These are phyloP conservation scores for sunflower (Helianthus annuus) DNA, from an alignment of 129 eudicot genomes.

Conservation along the genomic window DNA sequence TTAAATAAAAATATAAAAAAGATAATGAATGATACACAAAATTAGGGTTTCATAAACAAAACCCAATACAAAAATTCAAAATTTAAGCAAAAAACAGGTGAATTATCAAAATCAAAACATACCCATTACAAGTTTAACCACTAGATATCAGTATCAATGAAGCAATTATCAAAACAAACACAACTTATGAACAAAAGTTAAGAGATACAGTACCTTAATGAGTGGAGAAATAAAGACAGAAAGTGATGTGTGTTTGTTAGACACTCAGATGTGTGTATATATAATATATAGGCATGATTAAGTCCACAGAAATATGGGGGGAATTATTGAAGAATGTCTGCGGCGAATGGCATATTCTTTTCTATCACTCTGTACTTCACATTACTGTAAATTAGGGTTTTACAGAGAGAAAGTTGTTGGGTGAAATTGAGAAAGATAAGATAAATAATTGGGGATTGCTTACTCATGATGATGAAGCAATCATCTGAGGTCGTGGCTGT, in stretches of 20 bases:
- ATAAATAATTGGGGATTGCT: conserved; percentile 6
- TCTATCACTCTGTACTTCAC: not conserved
- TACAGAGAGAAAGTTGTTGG: conserved; percentile 25
- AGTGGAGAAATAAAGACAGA: conserved; percentile 15
- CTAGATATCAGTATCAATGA: not conserved
- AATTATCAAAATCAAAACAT: conserved; percentile 9
- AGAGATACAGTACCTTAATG: conserved; percentile 38
- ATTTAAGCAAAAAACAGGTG: conserved; percentile 13
- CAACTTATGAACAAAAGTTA: conserved; percentile 10
- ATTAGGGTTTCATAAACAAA: conserved; percentile 25
- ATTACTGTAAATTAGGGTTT: conserved; percentile 15
- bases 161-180: conserved; percentile 21
- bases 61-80: not conserved
- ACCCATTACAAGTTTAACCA: conserved; percentile 20
- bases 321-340: conserved; percentile 36
- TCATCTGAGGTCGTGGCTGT: conserved; percentile 17
- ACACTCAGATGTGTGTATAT: not conserved
- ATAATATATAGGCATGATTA: not conserved
- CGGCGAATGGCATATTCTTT: conserved; percentile 50
- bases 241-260: conserved; percentile 2
- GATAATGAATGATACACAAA: conserved; percentile 2
- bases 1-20: not conserved
- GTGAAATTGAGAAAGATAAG: not conserved
- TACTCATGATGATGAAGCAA: conserved; percentile 22
- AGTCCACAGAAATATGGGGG: not conserved